Percentiles rank a stretch among this genome's conserved stretches.
phyloP scores from a whole-genome alignment of 257 asterid species.

The Coffea canephora region DNA sequence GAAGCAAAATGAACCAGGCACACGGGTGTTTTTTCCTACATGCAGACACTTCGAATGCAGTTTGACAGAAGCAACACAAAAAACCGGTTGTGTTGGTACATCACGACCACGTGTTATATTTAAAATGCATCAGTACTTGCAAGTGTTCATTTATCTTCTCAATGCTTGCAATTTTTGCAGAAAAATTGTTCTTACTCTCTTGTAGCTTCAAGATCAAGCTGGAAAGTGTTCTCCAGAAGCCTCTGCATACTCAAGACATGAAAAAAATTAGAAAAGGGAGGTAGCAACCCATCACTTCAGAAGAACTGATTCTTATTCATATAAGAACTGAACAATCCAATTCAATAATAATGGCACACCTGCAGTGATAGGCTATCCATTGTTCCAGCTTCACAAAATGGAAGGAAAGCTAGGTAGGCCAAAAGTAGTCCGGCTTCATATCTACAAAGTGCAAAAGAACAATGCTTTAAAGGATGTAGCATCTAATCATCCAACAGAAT shows the following conservation, averaged over 20 bases:
- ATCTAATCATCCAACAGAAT: background rate
- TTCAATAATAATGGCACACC: slow-evolving; percentile 39
- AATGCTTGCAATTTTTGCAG: background rate
- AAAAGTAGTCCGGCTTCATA: slow-evolving; percentile 94
- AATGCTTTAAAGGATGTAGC: slow-evolving; percentile 6
- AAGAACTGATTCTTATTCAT: background rate
- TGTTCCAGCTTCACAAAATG: slow-evolving; percentile 82
- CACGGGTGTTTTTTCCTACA: background rate
- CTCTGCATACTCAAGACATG: slow-evolving; percentile 48
- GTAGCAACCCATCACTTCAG: background rate
- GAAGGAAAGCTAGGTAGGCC: slow-evolving; percentile 73
- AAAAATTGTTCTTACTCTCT: slow-evolving; percentile 68
- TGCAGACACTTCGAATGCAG: background rate
- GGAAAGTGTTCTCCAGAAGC: slow-evolving; percentile 85
- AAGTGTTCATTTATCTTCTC: background rate
- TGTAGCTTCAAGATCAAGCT: slow-evolving; percentile 76
- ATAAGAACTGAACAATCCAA: background rate
- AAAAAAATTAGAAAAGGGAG: background rate
- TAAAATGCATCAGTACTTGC: background rate
- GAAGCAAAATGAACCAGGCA: background rate
- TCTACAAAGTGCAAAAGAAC: slow-evolving; percentile 39
- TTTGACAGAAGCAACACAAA: background rate
- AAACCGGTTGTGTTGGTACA: background rate
- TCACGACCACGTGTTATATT: background rate
- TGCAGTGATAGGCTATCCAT: slow-evolving; percentile 82